phyloP scores from a whole-genome alignment of 208 protist genomes.

The Jaenimonas drosophilae region DNA sequence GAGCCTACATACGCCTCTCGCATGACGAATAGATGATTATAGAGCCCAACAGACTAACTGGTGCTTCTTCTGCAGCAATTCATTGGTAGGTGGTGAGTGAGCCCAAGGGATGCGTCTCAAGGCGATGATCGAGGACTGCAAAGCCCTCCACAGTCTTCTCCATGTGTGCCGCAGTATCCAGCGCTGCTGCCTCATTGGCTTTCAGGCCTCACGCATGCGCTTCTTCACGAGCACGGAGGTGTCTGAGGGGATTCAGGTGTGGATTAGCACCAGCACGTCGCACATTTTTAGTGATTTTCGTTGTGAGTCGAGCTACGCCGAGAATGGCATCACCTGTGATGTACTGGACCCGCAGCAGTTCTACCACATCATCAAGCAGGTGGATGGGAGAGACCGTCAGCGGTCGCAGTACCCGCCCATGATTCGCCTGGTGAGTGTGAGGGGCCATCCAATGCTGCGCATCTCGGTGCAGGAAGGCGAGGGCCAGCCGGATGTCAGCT shows the following conservation, averaged over 20 bases:
- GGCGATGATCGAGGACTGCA: conserved; percentile 45
- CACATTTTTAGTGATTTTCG: conserved; percentile 59
- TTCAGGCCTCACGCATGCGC: conserved; percentile 44
- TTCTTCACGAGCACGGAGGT: conserved; percentile 55
- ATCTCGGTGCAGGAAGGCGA: conserved; percentile 26
- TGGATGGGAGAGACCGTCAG: conserved; percentile 24
- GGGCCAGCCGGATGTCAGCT: conserved; percentile 42
- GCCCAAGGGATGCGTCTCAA: conserved; percentile 59
- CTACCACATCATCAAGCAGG: conserved; percentile 51
- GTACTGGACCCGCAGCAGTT: conserved; percentile 53
- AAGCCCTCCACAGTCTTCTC: conserved; percentile 34
- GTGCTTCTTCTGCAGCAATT: neutral
- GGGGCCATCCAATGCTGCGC: conserved; percentile 15
- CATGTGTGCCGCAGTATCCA: conserved; percentile 60
- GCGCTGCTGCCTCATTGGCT: conserved; percentile 39
- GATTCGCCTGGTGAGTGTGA: conserved; percentile 40
- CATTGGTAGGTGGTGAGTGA: neutral
- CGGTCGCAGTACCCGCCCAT: conserved; percentile 13
- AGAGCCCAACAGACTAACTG: too few relatives aligned
- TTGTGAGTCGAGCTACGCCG: conserved; percentile 45
- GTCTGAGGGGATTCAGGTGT: conserved; percentile 62
- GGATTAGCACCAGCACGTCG: conserved; percentile 50
- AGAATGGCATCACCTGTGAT: conserved; percentile 72
- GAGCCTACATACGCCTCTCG: too few relatives aligned
- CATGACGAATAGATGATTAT: too few relatives aligned